Conservation (phyloP, 129 eudicot genomes). For the Oenanthe sinensis region DNA sequence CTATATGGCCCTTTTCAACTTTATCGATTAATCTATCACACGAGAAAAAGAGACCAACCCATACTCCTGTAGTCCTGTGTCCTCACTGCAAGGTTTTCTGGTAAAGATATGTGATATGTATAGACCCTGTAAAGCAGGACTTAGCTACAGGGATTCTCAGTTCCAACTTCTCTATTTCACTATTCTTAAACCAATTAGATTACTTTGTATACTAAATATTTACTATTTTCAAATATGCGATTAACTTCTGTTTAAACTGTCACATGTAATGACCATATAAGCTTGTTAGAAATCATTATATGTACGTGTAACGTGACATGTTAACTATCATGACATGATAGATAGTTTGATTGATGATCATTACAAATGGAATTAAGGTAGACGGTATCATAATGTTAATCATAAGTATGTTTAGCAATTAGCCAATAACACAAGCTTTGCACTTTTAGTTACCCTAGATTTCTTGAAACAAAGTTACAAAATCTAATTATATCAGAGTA, state of each 20-base stretch:
- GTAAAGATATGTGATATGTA: neutral
- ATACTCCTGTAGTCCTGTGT: neutral
- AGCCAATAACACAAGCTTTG: neutral
- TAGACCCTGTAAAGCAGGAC: neutral
- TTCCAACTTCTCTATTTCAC: neutral
- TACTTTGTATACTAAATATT: no score
- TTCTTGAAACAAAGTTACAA: neutral
- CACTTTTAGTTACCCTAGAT: neutral
- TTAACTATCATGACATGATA: neutral
- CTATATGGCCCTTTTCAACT: neutral
- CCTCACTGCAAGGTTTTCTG: neutral
- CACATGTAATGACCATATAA: neutral
- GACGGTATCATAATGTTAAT: neutral
- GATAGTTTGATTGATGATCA: neutral
- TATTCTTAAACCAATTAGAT: neutral
- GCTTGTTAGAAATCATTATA: neutral
- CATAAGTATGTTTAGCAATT: neutral
- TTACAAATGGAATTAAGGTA: slow-evolving; percentile 1
- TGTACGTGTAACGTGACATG: neutral
- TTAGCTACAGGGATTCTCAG: neutral
- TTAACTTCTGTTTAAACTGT: neutral
- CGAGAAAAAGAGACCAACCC: neutral
- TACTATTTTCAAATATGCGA: no score
- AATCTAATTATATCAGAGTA: neutral
- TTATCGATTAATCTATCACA: neutral